phyloP scores from a whole-genome alignment of 2,329 filamentous ascomycete genomes.

The Thermothelomyces thermophilus region DNA sequence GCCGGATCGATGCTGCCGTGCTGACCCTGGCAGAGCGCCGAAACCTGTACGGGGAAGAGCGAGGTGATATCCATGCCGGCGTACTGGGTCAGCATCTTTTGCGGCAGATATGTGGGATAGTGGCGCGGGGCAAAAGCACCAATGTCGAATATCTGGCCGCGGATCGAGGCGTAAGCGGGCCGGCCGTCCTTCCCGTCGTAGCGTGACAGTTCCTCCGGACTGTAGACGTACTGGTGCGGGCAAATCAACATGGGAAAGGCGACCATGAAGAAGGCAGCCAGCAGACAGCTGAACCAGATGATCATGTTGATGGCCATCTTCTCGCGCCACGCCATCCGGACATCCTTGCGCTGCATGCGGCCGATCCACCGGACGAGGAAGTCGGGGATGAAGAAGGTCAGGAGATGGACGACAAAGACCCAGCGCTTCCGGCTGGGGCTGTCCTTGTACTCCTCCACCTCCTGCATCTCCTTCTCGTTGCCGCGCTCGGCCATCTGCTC shows the following conservation, averaged over 20 bases:
- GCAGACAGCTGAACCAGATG: slow-evolving; percentile 80
- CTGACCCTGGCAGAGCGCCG: slow-evolving; percentile 76
- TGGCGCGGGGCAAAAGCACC: slow-evolving; percentile 66
- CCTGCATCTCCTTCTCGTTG: slow-evolving; percentile 81
- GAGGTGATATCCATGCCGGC: slow-evolving; percentile 80
- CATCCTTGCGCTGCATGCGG: slow-evolving; percentile 84
- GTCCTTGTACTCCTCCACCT: slow-evolving; percentile 77
- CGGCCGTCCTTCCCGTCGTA: slow-evolving; percentile 64
- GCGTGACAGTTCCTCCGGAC: slow-evolving; percentile 63
- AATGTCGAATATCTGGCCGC: slow-evolving; percentile 84
- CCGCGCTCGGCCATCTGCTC: slow-evolving; percentile 94
- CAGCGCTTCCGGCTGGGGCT: slow-evolving; percentile 82
- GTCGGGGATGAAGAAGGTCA: slow-evolving; percentile 87
- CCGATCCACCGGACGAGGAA: slow-evolving; percentile 70
- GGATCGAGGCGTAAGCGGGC: slow-evolving; percentile 68
- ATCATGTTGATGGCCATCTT: slow-evolving; percentile 97
- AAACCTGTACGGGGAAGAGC: slow-evolving; percentile 91
- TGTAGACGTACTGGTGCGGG: slow-evolving; percentile 84
- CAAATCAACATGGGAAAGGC: slow-evolving; percentile 83
- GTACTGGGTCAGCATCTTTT: slow-evolving; percentile 66
- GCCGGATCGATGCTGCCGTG: slow-evolving; percentile 57
- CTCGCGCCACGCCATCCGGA: slow-evolving; percentile 90
- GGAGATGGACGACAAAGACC: slow-evolving; percentile 72
- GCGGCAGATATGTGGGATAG: slow-evolving; percentile 61
- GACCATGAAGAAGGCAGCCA: slow-evolving; percentile 84